Evolutionary conservation across 75 land plant genomes (phyloP), one percentile per base, ranked within the genome.

Genomic region (Larix kaempferi): DNA sequence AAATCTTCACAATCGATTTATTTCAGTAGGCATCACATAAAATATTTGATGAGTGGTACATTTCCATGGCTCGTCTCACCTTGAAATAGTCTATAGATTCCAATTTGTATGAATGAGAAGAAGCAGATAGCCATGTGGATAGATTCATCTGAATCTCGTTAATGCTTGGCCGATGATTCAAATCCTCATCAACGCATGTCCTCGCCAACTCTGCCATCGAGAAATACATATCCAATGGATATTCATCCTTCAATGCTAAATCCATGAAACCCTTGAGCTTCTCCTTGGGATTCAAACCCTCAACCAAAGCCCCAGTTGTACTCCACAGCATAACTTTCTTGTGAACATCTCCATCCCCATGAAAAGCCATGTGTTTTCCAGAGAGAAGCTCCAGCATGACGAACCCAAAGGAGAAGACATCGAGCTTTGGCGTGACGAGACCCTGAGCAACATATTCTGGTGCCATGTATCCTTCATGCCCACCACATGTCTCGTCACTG

Each of bases 361-460:
- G 56, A 3, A 83, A 78, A 16, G 91, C 88, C 58, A 84, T 89
- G 66, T 69, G 81, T 29, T 29, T 29, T 27, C 91, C 92, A 0
- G 89, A 80, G 0, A 94, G 3, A 12, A 94, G 74, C 78, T 94
- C 94, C 62, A 92, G 55, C 16, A 94, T 21, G 12, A 94, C 81
- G 16, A 94, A 87, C 4, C 94, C 96, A 57, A 86, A 94, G 3
- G 94, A 90, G 71, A 80, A 94, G 0, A 88, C 88, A 56, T 94
- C 96, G 1, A 87, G 71, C 79, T 92, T 88, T 3, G 88, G 57
- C 0, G 90, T 88, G 44, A 92, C 80, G 69, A 89, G 58, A 10
- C 96, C 94, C 14, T 78, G 82, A 41, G 80, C 85, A 16, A 88
- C 44, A 61, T 94, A 91, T 82, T 94, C 96, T 4, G 94, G 92